Conservation (phyloP, 108 stramenopile genomes). For the Fistulifera pelliculosa region DNA sequence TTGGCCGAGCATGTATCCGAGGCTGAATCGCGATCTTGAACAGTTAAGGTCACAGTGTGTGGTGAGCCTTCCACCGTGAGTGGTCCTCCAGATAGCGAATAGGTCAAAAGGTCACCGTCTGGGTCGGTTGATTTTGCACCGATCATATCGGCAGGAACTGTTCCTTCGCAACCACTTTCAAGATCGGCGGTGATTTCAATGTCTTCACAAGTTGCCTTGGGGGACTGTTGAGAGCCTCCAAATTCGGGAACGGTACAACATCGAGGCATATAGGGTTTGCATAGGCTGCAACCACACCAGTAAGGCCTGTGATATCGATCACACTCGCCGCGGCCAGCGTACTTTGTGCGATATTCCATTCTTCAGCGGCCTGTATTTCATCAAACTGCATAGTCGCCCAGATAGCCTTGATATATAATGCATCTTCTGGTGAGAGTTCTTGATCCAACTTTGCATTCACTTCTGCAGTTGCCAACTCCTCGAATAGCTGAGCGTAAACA, state of each 20-base stretch:
- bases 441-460: constrained; percentile 3
- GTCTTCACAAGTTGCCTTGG: too few relatives aligned
- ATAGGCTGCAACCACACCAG: constrained; percentile 9
- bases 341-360: constrained; percentile 2
- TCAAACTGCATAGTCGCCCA: neutral
- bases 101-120: too few relatives aligned
- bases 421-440: neutral
- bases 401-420: neutral
- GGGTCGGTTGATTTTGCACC: too few relatives aligned
- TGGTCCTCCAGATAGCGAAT: too few relatives aligned
- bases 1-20: too few relatives aligned
- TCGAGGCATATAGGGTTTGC: constrained; percentile 5
- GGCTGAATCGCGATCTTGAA: too few relatives aligned
- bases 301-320: neutral
- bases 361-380: neutral
- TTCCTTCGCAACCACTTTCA: too few relatives aligned
- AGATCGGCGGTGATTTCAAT: too few relatives aligned
- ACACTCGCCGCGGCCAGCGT: neutral
- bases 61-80: too few relatives aligned
- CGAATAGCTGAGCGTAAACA: neutral
- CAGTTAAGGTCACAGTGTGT: too few relatives aligned
- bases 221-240: too few relatives aligned
- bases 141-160: too few relatives aligned
- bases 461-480: constrained; percentile 1
- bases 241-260: constrained; percentile 3